Base-by-base conservation (phyloP, 805 yeast species). In the Barnettozyma californica region DNA sequence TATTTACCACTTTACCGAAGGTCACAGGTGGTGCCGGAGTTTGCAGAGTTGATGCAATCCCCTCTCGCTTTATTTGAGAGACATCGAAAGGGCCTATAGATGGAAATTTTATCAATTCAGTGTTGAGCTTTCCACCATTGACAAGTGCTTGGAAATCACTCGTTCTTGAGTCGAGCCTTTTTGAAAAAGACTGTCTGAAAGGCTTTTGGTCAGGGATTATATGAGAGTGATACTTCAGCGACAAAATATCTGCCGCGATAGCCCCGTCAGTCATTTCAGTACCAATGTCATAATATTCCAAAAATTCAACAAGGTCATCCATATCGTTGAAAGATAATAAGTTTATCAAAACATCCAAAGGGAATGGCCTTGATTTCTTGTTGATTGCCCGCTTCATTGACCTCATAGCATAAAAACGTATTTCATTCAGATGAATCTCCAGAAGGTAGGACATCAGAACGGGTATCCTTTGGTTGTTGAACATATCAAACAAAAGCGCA, bases 351-450 rank as follows among this genome's bases (percentile, higher is more conserved):
- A 75, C 62, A 1, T 60, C 57, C 0, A 79, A 72, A 4, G 81
- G 71, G 51, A 83, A 78, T 1, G 89, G 84, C 56, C 80, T 84
- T 2, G 88, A 83, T 49, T 80, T 83, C 2, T 82, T 74, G 59
- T 91, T 95, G 49, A 80, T 75, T 0, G 90, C 69, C 49, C 78
- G 70, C 4, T 85, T 68, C 69, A 94, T 70, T 0, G 88, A 69
- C 56, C 78, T 80, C 48, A 92, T 61, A 0, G 92, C 90, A 57
- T 80, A 80, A 54, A 85, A 81, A 41, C 97, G 67, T 3, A 90
- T 71, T 49, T 89, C 92, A 57, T 85, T 87, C 60, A 88, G 80
- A 56, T 86, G 90, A 2, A 83, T 80, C 62, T 94, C 96, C 18
- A 87, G 66, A 35, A 92, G 67, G 50, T 92, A 89, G 2, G 87